Percentiles rank a stretch among this genome's conserved stretches.
Conservation (phyloP, 2,329 filamentous ascomycete species). For the Apiospora pterosperma region DNA sequence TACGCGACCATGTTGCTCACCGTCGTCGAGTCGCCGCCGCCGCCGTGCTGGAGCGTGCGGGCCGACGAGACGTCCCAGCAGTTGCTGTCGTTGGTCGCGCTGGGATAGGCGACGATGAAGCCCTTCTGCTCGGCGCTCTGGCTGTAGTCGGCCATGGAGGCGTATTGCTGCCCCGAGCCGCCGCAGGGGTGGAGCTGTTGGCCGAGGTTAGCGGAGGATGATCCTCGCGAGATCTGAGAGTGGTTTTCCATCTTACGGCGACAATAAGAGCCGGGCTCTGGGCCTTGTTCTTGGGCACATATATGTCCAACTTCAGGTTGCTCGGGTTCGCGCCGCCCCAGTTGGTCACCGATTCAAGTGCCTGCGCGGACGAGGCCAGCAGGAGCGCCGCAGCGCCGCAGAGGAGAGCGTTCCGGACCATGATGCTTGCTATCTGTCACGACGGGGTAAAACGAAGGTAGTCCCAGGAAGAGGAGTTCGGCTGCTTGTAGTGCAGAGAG, state of each 20-base stretch:
- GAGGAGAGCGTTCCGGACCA: neutral
- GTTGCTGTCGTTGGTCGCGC: conserved; percentile 16
- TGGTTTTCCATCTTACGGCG: conserved; percentile 10
- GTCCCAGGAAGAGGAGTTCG: neutral
- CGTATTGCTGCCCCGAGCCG: conserved; percentile 13
- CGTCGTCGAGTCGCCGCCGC: conserved; percentile 52
- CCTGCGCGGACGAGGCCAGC: neutral
- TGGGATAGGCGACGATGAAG: conserved; percentile 19
- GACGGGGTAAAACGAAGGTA: neutral
- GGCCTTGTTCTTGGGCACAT: conserved; percentile 11
- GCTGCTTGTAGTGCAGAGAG: neutral
- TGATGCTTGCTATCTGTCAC: neutral
- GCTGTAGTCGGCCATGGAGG: conserved; percentile 14
- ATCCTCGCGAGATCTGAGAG: neutral
- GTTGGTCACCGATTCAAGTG: neutral
- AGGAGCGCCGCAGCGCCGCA: neutral
- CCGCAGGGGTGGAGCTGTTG: conserved; percentile 17
- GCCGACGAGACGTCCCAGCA: conserved; percentile 50
- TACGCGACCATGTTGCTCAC: conserved; percentile 60
- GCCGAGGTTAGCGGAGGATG: neutral
- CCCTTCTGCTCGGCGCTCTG: conserved; percentile 13
- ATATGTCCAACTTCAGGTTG: conserved; percentile 8
- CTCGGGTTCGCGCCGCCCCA: conserved; percentile 3
- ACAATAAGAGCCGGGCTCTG: conserved; percentile 16
- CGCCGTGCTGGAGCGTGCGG: conserved; percentile 49